Evolutionary conservation across 768 basidiomycete genomes (phyloP), one percentile per base, ranked within the genome.

Genomic region (Kwoniella bestiolae): DNA sequence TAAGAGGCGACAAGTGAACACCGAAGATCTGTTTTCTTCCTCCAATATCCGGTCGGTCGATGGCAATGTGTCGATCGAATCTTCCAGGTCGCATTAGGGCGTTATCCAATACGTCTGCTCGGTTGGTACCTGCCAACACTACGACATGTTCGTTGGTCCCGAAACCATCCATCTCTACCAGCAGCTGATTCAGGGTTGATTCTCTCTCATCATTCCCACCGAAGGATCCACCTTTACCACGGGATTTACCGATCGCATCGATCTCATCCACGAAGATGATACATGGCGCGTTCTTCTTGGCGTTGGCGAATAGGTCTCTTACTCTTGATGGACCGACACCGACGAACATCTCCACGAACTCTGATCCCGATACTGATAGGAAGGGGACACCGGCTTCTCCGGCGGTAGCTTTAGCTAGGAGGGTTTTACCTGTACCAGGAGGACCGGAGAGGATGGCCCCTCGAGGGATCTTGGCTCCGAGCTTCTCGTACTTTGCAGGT

Each of bases 331-430:
- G 94, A 63, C 96, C 96, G 56, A 98, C 96, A 82, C 96, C 96
- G 72, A 99, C 96, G 79, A 98, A 99, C 94, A 98, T 97, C 83
- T 99, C 96, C 66, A 99, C 94, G 79, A 99, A 98, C 79, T 99
- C 96, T 46, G 95, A 98, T 56, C 96, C 96, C 51, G 95, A 97
- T 45, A 98, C 96, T 25, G 93, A 95, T 64, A 97, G 86, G 89
- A 99, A 99, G 45, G 96, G 95, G 4, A 98, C 95, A 47, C 88
- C 90, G 4, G 96, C 95, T 82, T 99, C 96, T 56, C 96, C 96
- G 2, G 96, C 96, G 3, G 96, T 98, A 2, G 96, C 96, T 82
- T 99, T 99, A 11, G 96, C 96, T 35, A 99, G 86, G 11, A 99
- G 84, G 5, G 96, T 99, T 84, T 99, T 99, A 79, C 96, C 96